Evolutionary conservation across 2,329 filamentous ascomycete species (phyloP).

Genomic region (Cladobotryum mycophilum): DNA sequence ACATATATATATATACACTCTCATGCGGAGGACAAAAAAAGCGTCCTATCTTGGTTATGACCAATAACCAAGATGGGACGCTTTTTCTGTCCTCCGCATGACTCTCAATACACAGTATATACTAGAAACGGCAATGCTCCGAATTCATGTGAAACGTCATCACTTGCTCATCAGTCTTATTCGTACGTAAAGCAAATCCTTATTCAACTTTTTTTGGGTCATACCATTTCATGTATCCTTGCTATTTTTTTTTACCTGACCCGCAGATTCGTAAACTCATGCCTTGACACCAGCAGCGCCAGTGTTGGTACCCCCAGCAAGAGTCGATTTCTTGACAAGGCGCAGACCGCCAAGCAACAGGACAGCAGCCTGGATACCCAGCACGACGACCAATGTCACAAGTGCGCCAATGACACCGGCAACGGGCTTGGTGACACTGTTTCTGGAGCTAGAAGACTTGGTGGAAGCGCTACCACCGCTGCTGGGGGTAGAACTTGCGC

Average conservation of each 20-base stretch:
- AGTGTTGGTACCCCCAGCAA: constrained; percentile 12
- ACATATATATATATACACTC: neutral
- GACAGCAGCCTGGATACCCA: constrained; percentile 38
- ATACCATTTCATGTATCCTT: neutral
- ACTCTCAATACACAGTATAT: neutral
- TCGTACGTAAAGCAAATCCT: neutral
- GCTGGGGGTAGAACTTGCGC: constrained; percentile 30
- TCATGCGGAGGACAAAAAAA: too few relatives aligned
- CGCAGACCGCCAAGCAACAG: constrained; percentile 39
- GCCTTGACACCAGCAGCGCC: constrained; percentile 16
- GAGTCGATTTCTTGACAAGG: constrained; percentile 41
- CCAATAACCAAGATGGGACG: too few relatives aligned
- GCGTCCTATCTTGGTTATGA: too few relatives aligned
- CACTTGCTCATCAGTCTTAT: neutral
- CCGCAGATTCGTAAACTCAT: neutral
- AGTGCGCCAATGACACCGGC: constrained; percentile 78
- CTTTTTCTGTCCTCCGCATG: too few relatives aligned
- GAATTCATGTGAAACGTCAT: neutral
- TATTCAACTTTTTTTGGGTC: constrained; percentile 3
- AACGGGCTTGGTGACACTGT: constrained; percentile 60
- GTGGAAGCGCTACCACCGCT: constrained; percentile 19
- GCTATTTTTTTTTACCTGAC: too few relatives aligned
- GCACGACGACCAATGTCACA: constrained; percentile 47
- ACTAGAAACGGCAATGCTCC: neutral
- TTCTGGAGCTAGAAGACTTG: constrained; percentile 17